Evolutionary conservation across 345 rosid genomes (phyloP).

Genomic region (Rhizophora apiculata): DNA sequence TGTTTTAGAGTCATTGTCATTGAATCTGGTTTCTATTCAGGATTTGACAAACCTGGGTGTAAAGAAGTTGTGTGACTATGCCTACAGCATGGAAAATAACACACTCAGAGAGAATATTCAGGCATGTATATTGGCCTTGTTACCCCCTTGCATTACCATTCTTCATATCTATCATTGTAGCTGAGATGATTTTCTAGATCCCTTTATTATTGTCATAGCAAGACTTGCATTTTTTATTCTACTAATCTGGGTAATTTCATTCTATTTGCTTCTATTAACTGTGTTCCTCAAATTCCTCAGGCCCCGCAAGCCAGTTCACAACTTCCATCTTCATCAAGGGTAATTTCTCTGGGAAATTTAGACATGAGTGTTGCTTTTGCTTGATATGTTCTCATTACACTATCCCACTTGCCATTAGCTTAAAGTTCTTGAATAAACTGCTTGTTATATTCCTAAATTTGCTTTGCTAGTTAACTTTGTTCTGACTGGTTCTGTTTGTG

Average conservation of each 20-base stretch:
- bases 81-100: conserved; percentile 33
- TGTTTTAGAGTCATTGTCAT: conserved; percentile 8
- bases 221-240: neutral
- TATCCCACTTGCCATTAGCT: neutral
- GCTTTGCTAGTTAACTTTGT: neutral
- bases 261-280: neutral
- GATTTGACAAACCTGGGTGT: conserved; percentile 42
- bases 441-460: neutral
- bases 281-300: conserved; percentile 15
- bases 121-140: conserved; percentile 28
- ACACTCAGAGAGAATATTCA: conserved; percentile 33
- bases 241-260: neutral
- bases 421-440: neutral
- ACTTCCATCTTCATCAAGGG: conserved; percentile 23
- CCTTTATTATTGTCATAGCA: neutral
- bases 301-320: conserved; percentile 19
- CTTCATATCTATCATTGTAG: neutral
- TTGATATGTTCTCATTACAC: neutral
- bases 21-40: conserved; percentile 21
- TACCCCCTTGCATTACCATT: neutral
- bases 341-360: conserved; percentile 1
- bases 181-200: neutral
- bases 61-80: conserved; percentile 37
- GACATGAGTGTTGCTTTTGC: neutral
- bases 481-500: conserved; percentile 15